Base-by-base conservation (phyloP, 2,329 filamentous ascomycete species). In the Thermothelomyces thermophilus region DNA sequence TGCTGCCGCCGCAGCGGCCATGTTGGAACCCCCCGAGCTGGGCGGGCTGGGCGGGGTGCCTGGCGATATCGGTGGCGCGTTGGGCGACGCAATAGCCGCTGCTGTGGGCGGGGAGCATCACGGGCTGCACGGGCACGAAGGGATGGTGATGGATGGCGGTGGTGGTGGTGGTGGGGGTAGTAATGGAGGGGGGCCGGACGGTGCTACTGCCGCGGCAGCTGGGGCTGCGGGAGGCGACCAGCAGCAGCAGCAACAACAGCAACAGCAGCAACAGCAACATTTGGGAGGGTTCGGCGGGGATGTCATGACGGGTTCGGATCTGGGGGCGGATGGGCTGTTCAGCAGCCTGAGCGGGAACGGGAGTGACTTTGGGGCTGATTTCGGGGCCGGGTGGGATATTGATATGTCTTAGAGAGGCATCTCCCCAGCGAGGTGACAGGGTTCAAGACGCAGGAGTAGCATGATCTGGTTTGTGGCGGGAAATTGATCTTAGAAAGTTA, bases 311-410 rank as follows among this genome's bases (percentile, higher is more conserved):
- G 51, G 39, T 16, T 58, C 70, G 41, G 68, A 69, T 19, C 59
- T 71, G 39, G 62, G 64, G 2, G 58, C 60, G 4, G 66, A 76
- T 54, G 74, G 76, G 41, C 68, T 73, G 50, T 76, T 76, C 59
- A 60, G 64, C 9, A 60, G 59, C 5, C 45, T 70, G 16, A 60
- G 60, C 3, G 57, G 54, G 24, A 26, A 26, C 7, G 55, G 60
- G 37, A 63, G 66, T 28, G 65, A 59, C 30, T 57, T 60, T 46
- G 50, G 45, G 17, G 50, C 53, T 22, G 60, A 60, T 20, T 62
- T 60, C 51, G 66, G 11, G 19, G 24, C 24, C 9, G 54, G 49
- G 35, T 50, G 48, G 46, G 44, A 53, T 42, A 53, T 52, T 44
- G 48, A 54, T 33, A 16, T 42, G 28, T 22, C 35, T 7, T 48